These are phyloP conservation scores for Vitis rupestris DNA, from an alignment of 164 flowering plant genomes.

Conservation along the genomic window DNA sequence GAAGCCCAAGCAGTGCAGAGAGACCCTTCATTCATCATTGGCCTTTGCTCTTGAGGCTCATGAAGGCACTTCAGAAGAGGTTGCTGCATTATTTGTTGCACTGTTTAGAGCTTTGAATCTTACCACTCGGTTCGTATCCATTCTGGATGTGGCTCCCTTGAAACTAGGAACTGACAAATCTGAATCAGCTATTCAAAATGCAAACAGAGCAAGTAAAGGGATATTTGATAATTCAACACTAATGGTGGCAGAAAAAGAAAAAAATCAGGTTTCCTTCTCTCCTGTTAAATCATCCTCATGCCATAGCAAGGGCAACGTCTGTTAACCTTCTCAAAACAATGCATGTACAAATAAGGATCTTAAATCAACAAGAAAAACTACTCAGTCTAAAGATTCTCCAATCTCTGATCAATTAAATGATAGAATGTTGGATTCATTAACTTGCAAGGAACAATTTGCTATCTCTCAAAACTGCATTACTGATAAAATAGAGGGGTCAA, in stretches of 20 bases:
- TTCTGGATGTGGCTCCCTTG: slow-evolving; percentile 74
- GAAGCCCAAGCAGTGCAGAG: slow-evolving; percentile 24
- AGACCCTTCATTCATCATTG: slow-evolving; percentile 53
- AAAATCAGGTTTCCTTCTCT: slow-evolving; percentile 24
- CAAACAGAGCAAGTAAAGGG: slow-evolving; percentile 24
- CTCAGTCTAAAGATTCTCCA: slow-evolving; percentile 11
- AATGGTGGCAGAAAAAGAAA: slow-evolving; percentile 40
- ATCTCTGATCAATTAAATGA: slow-evolving; percentile 21
- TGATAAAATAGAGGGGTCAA: slow-evolving; percentile 31
- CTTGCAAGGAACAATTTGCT: slow-evolving; percentile 16
- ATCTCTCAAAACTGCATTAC: slow-evolving; percentile 21
- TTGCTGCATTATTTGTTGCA: slow-evolving; percentile 13
- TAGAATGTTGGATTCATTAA: slow-evolving; percentile 14
- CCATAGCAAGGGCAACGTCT: slow-evolving; percentile 17
- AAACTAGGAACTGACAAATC: slow-evolving; percentile 57
- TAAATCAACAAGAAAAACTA: slow-evolving; percentile 9
- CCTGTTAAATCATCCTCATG: slow-evolving; percentile 18
- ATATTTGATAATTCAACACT: slow-evolving; percentile 58
- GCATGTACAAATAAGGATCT: slow-evolving; percentile 13
- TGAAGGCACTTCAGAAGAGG: slow-evolving; percentile 89
- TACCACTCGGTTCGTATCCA: slow-evolving; percentile 25
- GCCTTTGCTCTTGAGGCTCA: slow-evolving; percentile 59
- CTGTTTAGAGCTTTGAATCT: slow-evolving; percentile 22
- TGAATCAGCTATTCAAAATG: slow-evolving; percentile 32
- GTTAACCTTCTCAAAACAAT: slow-evolving; percentile 22